Percentiles rank a stretch among this genome's conserved stretches.
Evolutionary conservation across 495 filamentous ascomycete species (phyloP).

Genomic region (Astrocystis sublimbata): DNA sequence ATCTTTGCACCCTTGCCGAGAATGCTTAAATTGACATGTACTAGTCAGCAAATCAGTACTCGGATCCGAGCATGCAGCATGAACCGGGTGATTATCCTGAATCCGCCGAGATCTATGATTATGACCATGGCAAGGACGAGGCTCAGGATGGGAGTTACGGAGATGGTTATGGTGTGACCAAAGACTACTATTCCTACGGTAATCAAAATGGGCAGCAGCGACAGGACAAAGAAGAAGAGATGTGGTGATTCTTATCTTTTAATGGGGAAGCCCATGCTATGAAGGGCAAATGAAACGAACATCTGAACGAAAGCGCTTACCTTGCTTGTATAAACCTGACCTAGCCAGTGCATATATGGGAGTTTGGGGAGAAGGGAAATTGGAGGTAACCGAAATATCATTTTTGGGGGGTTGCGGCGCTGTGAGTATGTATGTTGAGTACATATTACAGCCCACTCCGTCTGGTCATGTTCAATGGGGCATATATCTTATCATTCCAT

Average conservation of each 20-base stretch:
- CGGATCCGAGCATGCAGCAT: constrained; percentile 41
- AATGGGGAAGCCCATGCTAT: too few species aligned
- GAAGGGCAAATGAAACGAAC: too few species aligned
- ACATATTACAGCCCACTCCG: neutral
- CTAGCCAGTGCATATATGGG: constrained; percentile 29
- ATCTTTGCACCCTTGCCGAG: neutral
- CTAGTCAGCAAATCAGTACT: constrained; percentile 47
- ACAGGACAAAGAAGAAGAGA: constrained; percentile 28
- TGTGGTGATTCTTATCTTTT: constrained; percentile 32
- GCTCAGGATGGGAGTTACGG: constrained; percentile 29
- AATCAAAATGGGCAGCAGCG: constrained; percentile 30
- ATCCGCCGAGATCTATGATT: constrained; percentile 50
- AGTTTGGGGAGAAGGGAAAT: constrained; percentile 24
- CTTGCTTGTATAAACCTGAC: constrained; percentile 24
- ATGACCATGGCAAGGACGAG: constrained; percentile 42
- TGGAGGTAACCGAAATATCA: too few species aligned
- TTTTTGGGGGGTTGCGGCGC: constrained; percentile 9
- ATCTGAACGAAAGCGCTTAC: constrained; percentile 19
- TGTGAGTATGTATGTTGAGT: too few species aligned
- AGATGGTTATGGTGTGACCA: constrained; percentile 27
- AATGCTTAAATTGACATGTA: constrained; percentile 19
- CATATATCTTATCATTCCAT: constrained; percentile 7
- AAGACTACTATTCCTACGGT: constrained; percentile 35
- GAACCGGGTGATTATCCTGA: constrained; percentile 47
- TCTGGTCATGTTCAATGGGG: neutral